Conservation (phyloP, 768 basidiomycete species). For the Phanerochaete sordida region DNA sequence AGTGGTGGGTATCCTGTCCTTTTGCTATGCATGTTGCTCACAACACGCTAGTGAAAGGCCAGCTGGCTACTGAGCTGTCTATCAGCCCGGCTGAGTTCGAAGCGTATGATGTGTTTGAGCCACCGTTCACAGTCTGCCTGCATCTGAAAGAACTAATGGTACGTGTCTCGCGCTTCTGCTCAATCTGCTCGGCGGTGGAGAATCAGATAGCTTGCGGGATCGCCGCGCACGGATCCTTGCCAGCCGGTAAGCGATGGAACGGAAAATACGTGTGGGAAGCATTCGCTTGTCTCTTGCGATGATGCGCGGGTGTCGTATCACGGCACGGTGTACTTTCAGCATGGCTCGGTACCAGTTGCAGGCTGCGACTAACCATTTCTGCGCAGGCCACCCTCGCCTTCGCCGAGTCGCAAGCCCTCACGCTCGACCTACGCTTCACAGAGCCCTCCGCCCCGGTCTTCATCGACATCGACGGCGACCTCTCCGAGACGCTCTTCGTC, state of each 20-base stretch:
- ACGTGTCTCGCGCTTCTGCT: slow-evolving; percentile 13
- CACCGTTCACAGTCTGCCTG: slow-evolving; percentile 70
- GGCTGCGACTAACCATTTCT: neutral
- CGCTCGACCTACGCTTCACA: slow-evolving; percentile 73
- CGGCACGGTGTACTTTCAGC: too few species aligned
- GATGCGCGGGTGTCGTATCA: neutral
- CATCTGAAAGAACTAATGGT: slow-evolving; percentile 86
- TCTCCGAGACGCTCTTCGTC: slow-evolving; percentile 63
- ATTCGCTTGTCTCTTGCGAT: neutral
- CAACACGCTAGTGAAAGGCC: slow-evolving; percentile 43
- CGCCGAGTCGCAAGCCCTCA: slow-evolving; percentile 64
- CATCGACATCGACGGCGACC: slow-evolving; percentile 71
- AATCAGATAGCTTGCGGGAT: neutral
- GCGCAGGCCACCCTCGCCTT: slow-evolving; percentile 73
- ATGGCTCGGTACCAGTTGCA: too few species aligned
- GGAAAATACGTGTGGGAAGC: neutral
- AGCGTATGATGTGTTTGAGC: slow-evolving; percentile 58
- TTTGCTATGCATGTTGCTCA: neutral
- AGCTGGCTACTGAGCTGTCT: slow-evolving; percentile 71
- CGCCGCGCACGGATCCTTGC: neutral
- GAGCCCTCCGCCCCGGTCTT: slow-evolving; percentile 72
- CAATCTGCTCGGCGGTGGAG: neutral
- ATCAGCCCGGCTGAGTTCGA: slow-evolving; percentile 83
- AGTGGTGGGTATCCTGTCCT: slow-evolving; percentile 43
- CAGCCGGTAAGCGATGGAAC: neutral